A percentile compares a stretch with the other conserved stretches of the same genome.
Conservation (phyloP, 495 filamentous ascomycete species). For the Penicillium pulvis region DNA sequence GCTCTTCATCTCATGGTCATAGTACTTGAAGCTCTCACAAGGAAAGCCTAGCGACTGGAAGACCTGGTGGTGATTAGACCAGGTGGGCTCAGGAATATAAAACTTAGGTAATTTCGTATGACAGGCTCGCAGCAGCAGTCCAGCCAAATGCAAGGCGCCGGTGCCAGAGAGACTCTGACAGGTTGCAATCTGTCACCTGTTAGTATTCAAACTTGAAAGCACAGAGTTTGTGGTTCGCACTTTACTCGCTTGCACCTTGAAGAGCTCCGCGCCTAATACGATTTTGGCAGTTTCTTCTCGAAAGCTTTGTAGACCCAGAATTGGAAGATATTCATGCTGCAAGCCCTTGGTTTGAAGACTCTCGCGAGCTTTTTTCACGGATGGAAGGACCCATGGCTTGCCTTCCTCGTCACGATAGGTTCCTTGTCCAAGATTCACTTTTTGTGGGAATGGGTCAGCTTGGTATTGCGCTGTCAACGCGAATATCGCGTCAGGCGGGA, state of each 20-base stretch:
- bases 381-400: constrained; percentile 44
- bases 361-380: constrained; percentile 25
- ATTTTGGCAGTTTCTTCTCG: constrained; percentile 24
- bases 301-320: constrained; percentile 33
- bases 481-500: constrained; percentile 42
- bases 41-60: constrained; percentile 36
- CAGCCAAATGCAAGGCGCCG: constrained; percentile 79
- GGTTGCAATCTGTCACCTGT: constrained; percentile 24
- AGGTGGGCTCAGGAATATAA: constrained; percentile 38
- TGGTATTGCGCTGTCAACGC: constrained; percentile 35
- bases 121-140: constrained; percentile 63
- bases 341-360: constrained; percentile 10
- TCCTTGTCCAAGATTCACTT: constrained; percentile 41
- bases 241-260: constrained; percentile 11
- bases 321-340: constrained; percentile 43
- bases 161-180: constrained; percentile 82
- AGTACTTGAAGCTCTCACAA: constrained; percentile 30
- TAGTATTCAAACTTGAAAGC: too few species aligned
- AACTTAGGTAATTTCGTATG: constrained; percentile 24
- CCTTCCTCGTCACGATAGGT: constrained; percentile 43
- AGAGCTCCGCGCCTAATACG: constrained; percentile 24
- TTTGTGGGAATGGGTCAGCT: constrained; percentile 29
- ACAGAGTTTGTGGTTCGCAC: constrained; percentile 3
- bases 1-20: constrained; percentile 18
- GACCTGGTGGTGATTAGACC: constrained; percentile 44